These are phyloP conservation scores for Neoascochyta sp. DNA, from an alignment of 2,329 filamentous ascomycete species.

Conservation along the genomic window DNA sequence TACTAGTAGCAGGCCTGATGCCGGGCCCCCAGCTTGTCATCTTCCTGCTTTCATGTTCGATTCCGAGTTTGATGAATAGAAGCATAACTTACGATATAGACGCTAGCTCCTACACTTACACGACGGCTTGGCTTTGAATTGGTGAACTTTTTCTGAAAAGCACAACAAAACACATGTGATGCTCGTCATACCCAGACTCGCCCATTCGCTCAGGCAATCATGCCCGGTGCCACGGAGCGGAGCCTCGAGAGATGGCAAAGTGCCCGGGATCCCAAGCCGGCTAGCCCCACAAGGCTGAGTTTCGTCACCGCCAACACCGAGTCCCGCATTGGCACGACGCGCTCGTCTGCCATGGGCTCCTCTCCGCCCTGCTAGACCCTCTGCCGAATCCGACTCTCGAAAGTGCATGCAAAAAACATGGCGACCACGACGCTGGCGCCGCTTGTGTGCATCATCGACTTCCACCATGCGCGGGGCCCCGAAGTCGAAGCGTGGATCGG, in stretches of 20 bases:
- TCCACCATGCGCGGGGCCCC: constrained; percentile 64
- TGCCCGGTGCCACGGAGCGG: too few relatives aligned
- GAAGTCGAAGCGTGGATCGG: constrained; percentile 94
- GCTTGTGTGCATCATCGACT: constrained; percentile 52
- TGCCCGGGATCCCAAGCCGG: too few relatives aligned
- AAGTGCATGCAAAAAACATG: constrained; percentile 36
- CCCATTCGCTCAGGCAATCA: too few relatives aligned
- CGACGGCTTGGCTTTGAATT: too few relatives aligned
- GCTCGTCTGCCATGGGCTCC: constrained; percentile 12
- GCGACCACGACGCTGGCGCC: constrained; percentile 32
- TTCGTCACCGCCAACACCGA: constrained; percentile 24
- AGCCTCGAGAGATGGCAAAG: too few relatives aligned
- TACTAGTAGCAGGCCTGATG: constrained; percentile 5
- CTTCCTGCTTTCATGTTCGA: constrained; percentile 10
- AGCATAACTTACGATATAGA: constrained; percentile 8
- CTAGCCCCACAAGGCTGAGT: constrained; percentile 22
- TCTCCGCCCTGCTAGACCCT: neutral
- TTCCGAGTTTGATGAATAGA: constrained; percentile 8
- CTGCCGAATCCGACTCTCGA: neutral
- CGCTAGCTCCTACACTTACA: too few relatives aligned
- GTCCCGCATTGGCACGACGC: constrained; percentile 17
- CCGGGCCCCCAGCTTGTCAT: too few relatives aligned
- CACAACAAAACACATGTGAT: too few relatives aligned
- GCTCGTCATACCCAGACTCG: too few relatives aligned
- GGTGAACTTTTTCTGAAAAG: too few relatives aligned